Evolutionary conservation across 768 basidiomycete genomes (phyloP).

Genomic region (Sarcomyxa edulis): DNA sequence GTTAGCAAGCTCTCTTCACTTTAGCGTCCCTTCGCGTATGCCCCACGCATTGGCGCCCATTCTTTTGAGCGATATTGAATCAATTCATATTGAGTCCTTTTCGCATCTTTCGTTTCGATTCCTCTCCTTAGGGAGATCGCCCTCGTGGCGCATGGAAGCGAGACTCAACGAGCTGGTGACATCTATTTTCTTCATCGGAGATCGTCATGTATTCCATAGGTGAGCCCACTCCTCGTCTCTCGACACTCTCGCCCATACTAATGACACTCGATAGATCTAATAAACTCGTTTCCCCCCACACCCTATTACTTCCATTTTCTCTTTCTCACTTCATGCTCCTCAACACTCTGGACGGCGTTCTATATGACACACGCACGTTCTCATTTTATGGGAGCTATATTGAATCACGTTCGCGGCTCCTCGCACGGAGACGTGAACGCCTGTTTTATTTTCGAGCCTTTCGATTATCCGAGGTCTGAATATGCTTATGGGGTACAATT

Average conservation of each 20-base stretch:
- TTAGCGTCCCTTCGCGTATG: slow-evolving; percentile 66
- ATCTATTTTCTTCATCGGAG: no score
- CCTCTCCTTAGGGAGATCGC: no score
- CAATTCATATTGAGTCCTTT: no score
- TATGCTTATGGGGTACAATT: slow-evolving; percentile 25
- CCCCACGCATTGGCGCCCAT: slow-evolving; percentile 73
- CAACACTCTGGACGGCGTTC: slow-evolving; percentile 94
- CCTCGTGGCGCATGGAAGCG: no score
- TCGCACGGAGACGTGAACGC: slow-evolving; percentile 20
- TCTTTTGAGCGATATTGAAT: slow-evolving; percentile 71
- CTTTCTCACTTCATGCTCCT: slow-evolving; percentile 49
- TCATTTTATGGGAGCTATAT: slow-evolving; percentile 97
- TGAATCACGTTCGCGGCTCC: slow-evolving; percentile 17
- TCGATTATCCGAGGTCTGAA: slow-evolving; percentile 24
- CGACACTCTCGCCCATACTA: no score
- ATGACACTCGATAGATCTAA: no score
- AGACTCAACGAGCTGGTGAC: no score
- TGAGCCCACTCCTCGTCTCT: no score
- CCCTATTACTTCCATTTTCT: slow-evolving; percentile 4
- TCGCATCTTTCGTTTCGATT: no score
- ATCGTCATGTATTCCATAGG: no score
- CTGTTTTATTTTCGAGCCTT: slow-evolving; percentile 29
- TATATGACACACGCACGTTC: slow-evolving; percentile 70
- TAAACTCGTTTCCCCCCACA: background rate
- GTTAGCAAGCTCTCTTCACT: slow-evolving; percentile 64